Conservation (phyloP, 2,329 filamentous ascomycete species). For the Sphaerostilbella broomeana region DNA sequence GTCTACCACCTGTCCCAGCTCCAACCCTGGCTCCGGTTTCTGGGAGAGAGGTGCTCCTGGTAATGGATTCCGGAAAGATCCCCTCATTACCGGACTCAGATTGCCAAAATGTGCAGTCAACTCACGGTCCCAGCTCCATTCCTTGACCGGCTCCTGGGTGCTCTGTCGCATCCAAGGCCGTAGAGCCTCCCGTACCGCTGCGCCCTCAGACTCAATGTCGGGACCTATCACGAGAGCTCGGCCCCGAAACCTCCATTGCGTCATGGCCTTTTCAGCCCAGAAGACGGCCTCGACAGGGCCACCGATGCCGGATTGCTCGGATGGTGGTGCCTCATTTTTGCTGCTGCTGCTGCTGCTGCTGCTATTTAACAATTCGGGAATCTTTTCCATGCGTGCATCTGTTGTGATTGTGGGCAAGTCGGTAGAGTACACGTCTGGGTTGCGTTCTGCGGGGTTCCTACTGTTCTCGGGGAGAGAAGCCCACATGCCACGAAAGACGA, state of each 20-base stretch:
- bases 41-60: conserved; percentile 56
- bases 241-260: conserved; percentile 82
- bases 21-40: conserved; percentile 36
- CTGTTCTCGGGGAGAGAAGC: conserved; percentile 63
- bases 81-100: conserved; percentile 71
- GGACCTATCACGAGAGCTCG: conserved; percentile 66
- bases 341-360: conserved; percentile 18
- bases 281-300: conserved; percentile 75
- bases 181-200: conserved; percentile 51
- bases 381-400: conserved; percentile 81
- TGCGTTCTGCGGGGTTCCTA: conserved; percentile 65
- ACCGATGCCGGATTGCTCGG: conserved; percentile 49
- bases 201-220: conserved; percentile 48
- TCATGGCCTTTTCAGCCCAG: conserved; percentile 64
- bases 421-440: conserved; percentile 62
- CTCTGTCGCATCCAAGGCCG: conserved; percentile 52
- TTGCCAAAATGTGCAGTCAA: conserved; percentile 88
- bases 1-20: conserved; percentile 58
- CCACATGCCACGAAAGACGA: conserved; percentile 83
- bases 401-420: conserved; percentile 82
- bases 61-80: conserved; percentile 65
- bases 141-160: conserved; percentile 11
- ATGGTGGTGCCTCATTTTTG: conserved; percentile 26
- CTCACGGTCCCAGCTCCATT: conserved; percentile 75
- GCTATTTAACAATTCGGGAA: conserved; percentile 59